Base-by-base conservation (phyloP, 2,329 filamentous ascomycete genomes). In the Pezicula radicicola region DNA sequence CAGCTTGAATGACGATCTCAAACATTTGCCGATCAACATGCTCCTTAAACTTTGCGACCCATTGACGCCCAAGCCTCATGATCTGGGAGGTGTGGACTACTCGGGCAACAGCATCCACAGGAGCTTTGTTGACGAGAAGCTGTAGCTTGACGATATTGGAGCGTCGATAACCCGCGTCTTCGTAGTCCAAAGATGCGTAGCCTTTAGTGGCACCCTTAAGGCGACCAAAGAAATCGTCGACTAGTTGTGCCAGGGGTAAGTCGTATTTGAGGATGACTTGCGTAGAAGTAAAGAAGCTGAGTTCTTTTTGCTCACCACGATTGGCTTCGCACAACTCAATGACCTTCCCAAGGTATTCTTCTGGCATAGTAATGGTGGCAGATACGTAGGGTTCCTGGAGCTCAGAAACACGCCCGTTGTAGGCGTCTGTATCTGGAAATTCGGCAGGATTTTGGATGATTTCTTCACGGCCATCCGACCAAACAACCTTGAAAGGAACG, bases 1-100 rank as follows among this genome's bases (percentile, higher is more conserved):
- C 87, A 3, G 94, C 93, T 71, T 99, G 94, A 57, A 99, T 97
- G 51, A 97, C 78, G 19, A 99, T 84, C 73, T 99, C 94, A 35
- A 96, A 99, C 85, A 97, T 94, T 70, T 99, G 94, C 16, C 94
- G 79, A 64, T 96, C 89, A 18, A 99, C 93, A 63, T 97, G 93
- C 69, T 97, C 86, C 66, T 96, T 97, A 77, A 99, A 97, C 70
- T 96, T 96, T 39, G 83, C 85, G 6, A 97, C 93, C 94, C 94
- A 99, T 51, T 85, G 78, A 45, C 90, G 80, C 4, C 91, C 94
- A 5, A 97, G 76, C 16, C 89, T 80, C 28, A 93, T 87, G 0
- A 87, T 84, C 69, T 97, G 91, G 12, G 87, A 91, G 36, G 77
- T 73, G 63, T 99, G 94, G 37, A 97, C 83, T 3, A 99, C 85